Evolutionary conservation across 1,139 yeast genomes (phyloP).

Genomic region (Pichia inconspicua): DNA sequence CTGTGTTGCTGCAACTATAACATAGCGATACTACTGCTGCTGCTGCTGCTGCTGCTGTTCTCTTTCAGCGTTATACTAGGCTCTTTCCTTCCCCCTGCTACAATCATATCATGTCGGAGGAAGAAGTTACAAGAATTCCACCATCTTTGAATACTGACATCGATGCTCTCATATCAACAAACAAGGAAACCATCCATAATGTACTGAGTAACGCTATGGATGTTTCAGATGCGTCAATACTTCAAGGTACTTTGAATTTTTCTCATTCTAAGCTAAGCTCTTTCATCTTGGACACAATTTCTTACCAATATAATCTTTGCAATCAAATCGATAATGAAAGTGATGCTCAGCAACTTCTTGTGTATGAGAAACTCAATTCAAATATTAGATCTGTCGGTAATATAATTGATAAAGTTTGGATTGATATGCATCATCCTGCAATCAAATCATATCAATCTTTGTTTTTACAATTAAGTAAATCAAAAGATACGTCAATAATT

Average conservation of each 20-base stretch:
- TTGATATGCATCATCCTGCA: constrained; percentile 55
- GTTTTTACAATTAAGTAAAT: constrained; percentile 28
- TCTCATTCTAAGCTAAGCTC: constrained; percentile 37
- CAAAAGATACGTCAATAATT: not conserved
- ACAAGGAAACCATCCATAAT: constrained; percentile 19
- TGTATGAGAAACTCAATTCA: constrained; percentile 2
- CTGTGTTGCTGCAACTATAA: not conserved
- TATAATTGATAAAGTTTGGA: constrained; percentile 46
- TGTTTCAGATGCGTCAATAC: constrained; percentile 34
- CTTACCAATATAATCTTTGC: constrained; percentile 6
- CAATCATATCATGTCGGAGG: not conserved
- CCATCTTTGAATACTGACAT: constrained; percentile 8
- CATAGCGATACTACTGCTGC: not conserved
- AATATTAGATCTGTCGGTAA: constrained; percentile 13
- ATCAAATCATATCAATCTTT: constrained; percentile 45
- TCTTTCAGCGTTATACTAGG: not conserved
- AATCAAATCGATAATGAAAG: constrained; percentile 5
- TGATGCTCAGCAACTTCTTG: constrained; percentile 1
- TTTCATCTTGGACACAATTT: constrained; percentile 34
- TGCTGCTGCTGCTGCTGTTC: not conserved
- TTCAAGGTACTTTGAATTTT: constrained; percentile 38
- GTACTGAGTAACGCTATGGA: constrained; percentile 17
- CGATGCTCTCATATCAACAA: constrained; percentile 16
- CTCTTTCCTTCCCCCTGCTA: not conserved
- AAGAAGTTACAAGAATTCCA: not conserved